Evolutionary conservation across 2,329 filamentous ascomycete genomes (phyloP).

Genomic region (Talaromyces amestolkiae): DNA sequence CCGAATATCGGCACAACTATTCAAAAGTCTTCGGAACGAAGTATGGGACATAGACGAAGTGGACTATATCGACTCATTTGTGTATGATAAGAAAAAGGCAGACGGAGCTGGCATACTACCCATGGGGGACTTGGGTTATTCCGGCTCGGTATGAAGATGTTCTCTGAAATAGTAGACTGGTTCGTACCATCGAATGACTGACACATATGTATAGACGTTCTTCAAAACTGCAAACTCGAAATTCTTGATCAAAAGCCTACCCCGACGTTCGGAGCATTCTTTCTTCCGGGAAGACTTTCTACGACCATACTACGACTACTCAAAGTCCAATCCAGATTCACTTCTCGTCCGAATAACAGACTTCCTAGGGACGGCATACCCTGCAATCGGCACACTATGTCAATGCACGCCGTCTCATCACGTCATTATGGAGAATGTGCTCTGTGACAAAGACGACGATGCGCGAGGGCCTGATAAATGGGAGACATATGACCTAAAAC

Average conservation of each 20-base stretch:
- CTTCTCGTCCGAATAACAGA: constrained; percentile 70
- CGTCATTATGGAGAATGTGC: constrained; percentile 74
- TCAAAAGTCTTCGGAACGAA: constrained; percentile 51
- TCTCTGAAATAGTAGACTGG: not conserved
- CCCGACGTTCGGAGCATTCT: constrained; percentile 65
- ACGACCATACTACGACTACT: constrained; percentile 63
- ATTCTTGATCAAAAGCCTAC: constrained; percentile 70
- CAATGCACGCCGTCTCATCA: constrained; percentile 66
- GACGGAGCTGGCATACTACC: constrained; percentile 47
- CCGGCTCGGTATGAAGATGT: constrained; percentile 57
- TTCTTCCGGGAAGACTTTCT: constrained; percentile 68
- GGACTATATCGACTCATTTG: constrained; percentile 56
- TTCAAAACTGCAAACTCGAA: constrained; percentile 65
- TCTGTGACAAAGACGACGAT: constrained; percentile 56
- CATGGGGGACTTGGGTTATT: constrained; percentile 70
- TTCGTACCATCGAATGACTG: not conserved
- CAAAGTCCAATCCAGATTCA: constrained; percentile 58
- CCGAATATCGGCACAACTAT: constrained; percentile 49
- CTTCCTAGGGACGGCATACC: constrained; percentile 57
- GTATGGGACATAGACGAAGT: constrained; percentile 55
- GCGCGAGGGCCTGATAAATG: constrained; percentile 50
- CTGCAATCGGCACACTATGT: constrained; percentile 59
- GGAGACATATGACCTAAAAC: constrained; percentile 74
- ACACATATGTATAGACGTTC: constrained; percentile 55
- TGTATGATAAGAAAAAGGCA: constrained; percentile 35